A percentile compares a stretch with the other conserved stretches of the same genome.
Evolutionary conservation across 345 rosid genomes (phyloP).

Genomic region (Pugionium cornutum): DNA sequence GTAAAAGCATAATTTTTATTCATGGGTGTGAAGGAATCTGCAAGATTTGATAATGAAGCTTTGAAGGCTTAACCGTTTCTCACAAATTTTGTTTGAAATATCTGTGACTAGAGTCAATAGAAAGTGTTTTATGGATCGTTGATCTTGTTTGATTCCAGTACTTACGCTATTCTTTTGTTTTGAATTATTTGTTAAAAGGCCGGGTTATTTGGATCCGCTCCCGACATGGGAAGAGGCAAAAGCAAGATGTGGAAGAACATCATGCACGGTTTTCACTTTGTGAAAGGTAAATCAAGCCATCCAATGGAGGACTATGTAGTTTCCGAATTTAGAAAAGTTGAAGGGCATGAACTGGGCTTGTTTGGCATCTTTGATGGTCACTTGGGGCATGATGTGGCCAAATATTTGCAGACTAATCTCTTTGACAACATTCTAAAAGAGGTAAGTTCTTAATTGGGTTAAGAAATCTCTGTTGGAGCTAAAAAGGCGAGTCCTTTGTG

Average conservation of each 20-base stretch:
- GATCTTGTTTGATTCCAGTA: neutral
- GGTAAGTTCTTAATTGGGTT: conserved; percentile 41
- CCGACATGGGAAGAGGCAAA: conserved; percentile 78
- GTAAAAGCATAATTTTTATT: neutral
- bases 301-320: conserved; percentile 82
- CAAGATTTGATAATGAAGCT: neutral
- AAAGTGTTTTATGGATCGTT: neutral
- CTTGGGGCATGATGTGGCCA: conserved; percentile 80
- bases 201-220: conserved; percentile 50
- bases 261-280: conserved; percentile 65
- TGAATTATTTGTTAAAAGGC: conserved; percentile 51
- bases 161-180: neutral
- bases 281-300: conserved; percentile 81
- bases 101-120: neutral
- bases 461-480: neutral
- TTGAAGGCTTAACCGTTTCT: neutral
- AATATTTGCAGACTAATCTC: conserved; percentile 66
- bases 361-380: conserved; percentile 93
- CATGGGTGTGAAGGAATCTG: conserved; percentile 1
- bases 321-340: conserved; percentile 55
- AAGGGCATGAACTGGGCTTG: conserved; percentile 63
- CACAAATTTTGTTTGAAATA: neutral
- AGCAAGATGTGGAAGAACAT: conserved; percentile 63
- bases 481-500: neutral
- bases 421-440: conserved; percentile 70